Evolutionary conservation across 495 filamentous ascomycete genomes (phyloP).

Genomic region (Aspergillus campestris): DNA sequence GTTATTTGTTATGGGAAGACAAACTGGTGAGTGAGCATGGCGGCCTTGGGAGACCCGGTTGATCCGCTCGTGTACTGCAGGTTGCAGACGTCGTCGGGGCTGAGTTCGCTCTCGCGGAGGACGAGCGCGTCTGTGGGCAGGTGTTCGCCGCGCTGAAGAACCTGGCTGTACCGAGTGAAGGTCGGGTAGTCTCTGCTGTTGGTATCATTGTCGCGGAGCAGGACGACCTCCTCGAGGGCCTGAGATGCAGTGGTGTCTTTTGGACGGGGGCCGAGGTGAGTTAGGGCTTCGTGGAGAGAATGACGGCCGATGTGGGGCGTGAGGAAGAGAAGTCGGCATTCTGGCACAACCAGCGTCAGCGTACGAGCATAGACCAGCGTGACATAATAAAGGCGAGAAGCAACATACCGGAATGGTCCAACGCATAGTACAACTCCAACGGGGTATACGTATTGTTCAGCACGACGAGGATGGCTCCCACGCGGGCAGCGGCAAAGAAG

Average conservation of each 20-base stretch:
- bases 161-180: slow-evolving; percentile 45
- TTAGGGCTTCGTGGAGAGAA: slow-evolving; percentile 45
- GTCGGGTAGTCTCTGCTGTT: slow-evolving; percentile 25
- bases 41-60: slow-evolving; percentile 62
- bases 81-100: slow-evolving; percentile 56
- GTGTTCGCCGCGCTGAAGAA: slow-evolving; percentile 25
- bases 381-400: not conserved
- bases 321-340: slow-evolving; percentile 56
- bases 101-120: slow-evolving; percentile 39
- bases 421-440: slow-evolving; percentile 51
- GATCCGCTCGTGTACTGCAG: slow-evolving; percentile 66
- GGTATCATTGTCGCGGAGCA: slow-evolving; percentile 32
- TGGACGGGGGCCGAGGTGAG: slow-evolving; percentile 36
- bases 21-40: slow-evolving; percentile 66
- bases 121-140: slow-evolving; percentile 31
- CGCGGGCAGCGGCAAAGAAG: slow-evolving; percentile 57
- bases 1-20: slow-evolving; percentile 8
- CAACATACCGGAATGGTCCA: slow-evolving; percentile 52
- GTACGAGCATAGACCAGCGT: not conserved
- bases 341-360: slow-evolving; percentile 13
- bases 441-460: slow-evolving; percentile 66
- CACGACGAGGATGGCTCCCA: slow-evolving; percentile 61
- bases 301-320: slow-evolving; percentile 51
- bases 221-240: slow-evolving; percentile 41
- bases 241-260: slow-evolving; percentile 21